A percentile compares a stretch with the other conserved stretches of the same genome.
These are phyloP conservation scores for Scenedesmus sp. DNA, from an alignment of 163 green algal species.

Conservation along the genomic window DNA sequence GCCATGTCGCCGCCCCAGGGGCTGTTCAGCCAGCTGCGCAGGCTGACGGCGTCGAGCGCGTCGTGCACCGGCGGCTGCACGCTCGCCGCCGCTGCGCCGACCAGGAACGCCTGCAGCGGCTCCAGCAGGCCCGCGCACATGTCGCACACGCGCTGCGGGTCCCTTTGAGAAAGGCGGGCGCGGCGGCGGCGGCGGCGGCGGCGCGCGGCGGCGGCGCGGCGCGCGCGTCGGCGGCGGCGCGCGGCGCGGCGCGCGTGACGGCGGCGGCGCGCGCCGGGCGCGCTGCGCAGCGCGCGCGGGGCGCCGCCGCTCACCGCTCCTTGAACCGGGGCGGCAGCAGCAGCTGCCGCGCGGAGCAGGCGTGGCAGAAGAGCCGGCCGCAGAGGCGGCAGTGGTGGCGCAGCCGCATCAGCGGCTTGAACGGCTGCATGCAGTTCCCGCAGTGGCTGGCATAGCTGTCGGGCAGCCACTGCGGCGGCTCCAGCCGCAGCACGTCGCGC, in stretches of 20 bases:
- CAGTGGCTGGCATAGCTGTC: conserved; percentile 71
- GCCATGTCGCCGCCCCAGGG: conserved; percentile 63
- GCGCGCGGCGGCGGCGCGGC: too few relatives aligned
- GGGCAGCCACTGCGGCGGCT: conserved; percentile 79
- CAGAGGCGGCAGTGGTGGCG: conserved; percentile 85
- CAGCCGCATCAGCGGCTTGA: conserved; percentile 64
- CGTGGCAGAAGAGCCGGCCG: conserved; percentile 80
- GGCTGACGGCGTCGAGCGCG: conserved; percentile 65
- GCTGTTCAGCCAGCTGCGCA: conserved; percentile 80
- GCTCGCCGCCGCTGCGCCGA: conserved; percentile 51
- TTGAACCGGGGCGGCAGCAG: conserved; percentile 81
- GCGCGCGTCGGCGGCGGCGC: too few relatives aligned
- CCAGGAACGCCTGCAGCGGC: conserved; percentile 78
- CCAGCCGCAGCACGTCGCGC: conserved; percentile 63
- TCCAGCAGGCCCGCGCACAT: conserved; percentile 70
- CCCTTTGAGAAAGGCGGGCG: too few relatives aligned
- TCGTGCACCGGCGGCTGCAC: conserved; percentile 74
- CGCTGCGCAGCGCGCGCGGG: too few relatives aligned
- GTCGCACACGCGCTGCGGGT: conserved; percentile 76
- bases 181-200: too few relatives aligned
- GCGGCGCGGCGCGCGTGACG: too few relatives aligned
- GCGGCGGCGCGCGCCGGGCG: too few relatives aligned
- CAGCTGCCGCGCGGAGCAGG: conserved; percentile 65
- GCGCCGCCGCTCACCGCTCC: conserved; percentile 35
- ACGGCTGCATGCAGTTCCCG: conserved; percentile 55